Evolutionary conservation across 2,329 filamentous ascomycete genomes (phyloP).

Genomic region (Paraphaeosphaeria minitans): DNA sequence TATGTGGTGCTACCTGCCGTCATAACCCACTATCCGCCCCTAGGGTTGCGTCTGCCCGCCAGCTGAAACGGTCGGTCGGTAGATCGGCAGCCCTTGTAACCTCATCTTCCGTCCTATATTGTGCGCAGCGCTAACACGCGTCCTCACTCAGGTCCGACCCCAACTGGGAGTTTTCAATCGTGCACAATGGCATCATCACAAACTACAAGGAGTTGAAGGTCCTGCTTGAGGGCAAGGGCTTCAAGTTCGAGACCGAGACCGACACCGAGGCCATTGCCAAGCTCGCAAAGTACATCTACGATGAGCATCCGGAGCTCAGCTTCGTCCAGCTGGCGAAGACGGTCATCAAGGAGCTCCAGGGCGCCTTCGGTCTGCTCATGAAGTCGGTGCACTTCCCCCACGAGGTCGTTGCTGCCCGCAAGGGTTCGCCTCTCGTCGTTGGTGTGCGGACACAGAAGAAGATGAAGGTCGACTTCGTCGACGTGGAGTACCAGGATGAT

Average conservation of each 20-base stretch:
- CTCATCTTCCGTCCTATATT: conserved; percentile 11
- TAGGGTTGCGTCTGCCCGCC: conserved; percentile 14
- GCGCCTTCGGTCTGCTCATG: conserved; percentile 94
- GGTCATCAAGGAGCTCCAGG: conserved; percentile 97
- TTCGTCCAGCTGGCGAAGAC: conserved; percentile 97
- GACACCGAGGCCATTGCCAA: conserved; percentile 99
- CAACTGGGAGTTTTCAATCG: conserved; percentile 93
- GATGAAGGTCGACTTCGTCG: conserved; percentile 99
- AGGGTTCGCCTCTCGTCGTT: conserved; percentile 96
- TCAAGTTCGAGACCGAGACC: conserved; percentile 98
- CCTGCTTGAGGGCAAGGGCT: conserved; percentile 89
- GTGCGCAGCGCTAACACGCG: conserved; percentile 25
- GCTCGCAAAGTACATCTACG: conserved; percentile 96
- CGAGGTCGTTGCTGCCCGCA: conserved; percentile 95
- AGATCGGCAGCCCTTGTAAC: conserved; percentile 15
- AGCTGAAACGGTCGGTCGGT: conserved; percentile 17
- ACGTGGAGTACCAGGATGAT: conserved; percentile 95
- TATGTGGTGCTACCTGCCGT: conserved; percentile 60
- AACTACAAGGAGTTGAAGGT: conserved; percentile 99
- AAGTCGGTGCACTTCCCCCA: conserved; percentile 99
- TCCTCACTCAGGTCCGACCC: conserved; percentile 74
- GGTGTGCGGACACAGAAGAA: conserved; percentile 96
- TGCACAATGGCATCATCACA: conserved; percentile 99
- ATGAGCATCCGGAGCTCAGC: conserved; percentile 89
- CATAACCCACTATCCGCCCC: neutral